phyloP scores from a whole-genome alignment of 768 basidiomycete species.

The Plicaturopsis crispa region DNA sequence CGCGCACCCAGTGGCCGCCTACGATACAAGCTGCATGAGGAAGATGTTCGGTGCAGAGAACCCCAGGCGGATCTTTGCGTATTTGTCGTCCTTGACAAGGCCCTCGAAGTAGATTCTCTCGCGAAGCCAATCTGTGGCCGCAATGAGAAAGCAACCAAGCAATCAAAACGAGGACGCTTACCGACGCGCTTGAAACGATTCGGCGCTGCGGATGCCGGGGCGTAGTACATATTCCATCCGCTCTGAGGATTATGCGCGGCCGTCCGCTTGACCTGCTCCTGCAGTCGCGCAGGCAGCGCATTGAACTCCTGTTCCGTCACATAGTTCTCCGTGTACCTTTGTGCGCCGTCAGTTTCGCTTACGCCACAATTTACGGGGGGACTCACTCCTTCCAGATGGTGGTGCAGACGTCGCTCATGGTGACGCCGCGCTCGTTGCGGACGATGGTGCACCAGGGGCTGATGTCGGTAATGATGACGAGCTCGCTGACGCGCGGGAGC shows the following conservation, averaged over 20 bases:
- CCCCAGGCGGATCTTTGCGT: conserved; percentile 54
- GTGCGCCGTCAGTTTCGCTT: conserved; percentile 1
- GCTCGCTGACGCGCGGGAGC: conserved; percentile 53
- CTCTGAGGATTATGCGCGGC: conserved; percentile 28
- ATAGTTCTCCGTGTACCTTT: conserved; percentile 60
- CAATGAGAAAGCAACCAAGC: not conserved
- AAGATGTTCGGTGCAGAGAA: conserved; percentile 77
- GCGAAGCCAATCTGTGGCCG: conserved; percentile 1
- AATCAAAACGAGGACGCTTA: conserved; percentile 24
- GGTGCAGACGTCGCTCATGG: conserved; percentile 66
- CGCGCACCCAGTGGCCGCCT: too few relatives aligned
- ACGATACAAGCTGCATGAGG: conserved; percentile 1
- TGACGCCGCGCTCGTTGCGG: conserved; percentile 66
- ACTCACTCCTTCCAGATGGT: conserved; percentile 73
- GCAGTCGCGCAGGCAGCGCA: conserved; percentile 51
- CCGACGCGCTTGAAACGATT: conserved; percentile 56
- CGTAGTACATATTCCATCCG: conserved; percentile 33
- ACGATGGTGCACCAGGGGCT: conserved; percentile 79
- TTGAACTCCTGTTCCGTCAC: conserved; percentile 63
- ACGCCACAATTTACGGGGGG: too few relatives aligned
- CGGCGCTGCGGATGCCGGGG: conserved; percentile 32
- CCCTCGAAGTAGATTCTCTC: conserved; percentile 29
- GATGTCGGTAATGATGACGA: conserved; percentile 48
- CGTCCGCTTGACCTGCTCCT: conserved; percentile 65
- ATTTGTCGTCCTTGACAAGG: conserved; percentile 51